phyloP scores from a whole-genome alignment of 768 basidiomycete species.

The Exsudoporus frostii region DNA sequence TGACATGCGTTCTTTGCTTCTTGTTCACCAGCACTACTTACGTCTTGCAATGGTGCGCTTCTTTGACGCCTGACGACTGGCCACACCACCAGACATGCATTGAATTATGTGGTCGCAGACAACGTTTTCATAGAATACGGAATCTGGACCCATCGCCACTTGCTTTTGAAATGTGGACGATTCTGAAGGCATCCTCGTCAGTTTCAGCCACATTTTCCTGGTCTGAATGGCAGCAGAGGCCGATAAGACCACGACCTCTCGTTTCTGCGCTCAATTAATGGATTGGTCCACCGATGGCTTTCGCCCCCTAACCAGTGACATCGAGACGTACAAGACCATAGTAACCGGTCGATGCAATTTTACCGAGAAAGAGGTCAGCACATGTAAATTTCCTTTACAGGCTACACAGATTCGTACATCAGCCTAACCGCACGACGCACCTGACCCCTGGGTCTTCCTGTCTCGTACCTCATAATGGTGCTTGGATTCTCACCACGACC shows the following conservation, averaged over 20 bases:
- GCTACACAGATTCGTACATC: not conserved
- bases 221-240: not conserved
- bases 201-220: not conserved
- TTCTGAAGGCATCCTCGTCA: not conserved
- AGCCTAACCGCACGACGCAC: not conserved
- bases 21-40: not conserved
- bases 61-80: not conserved
- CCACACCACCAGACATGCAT: not conserved
- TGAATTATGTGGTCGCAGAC: too few species aligned
- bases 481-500: not conserved
- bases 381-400: conserved; percentile 1
- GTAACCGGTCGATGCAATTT: not conserved
- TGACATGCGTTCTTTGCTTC: not conserved
- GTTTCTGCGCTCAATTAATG: not conserved
- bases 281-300: not conserved
- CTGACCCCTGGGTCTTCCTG: not conserved
- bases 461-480: not conserved
- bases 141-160: not conserved
- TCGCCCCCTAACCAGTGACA: not conserved
- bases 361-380: not conserved
- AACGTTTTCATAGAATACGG: not conserved
- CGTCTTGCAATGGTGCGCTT: not conserved
- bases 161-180: not conserved
- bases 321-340: not conserved
- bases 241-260: too few species aligned